Percentiles rank a stretch among this genome's conserved stretches.
Evolutionary conservation across 1,284 basidiomycete species (phyloP).

Genomic region (Bjerkandera adusta): DNA sequence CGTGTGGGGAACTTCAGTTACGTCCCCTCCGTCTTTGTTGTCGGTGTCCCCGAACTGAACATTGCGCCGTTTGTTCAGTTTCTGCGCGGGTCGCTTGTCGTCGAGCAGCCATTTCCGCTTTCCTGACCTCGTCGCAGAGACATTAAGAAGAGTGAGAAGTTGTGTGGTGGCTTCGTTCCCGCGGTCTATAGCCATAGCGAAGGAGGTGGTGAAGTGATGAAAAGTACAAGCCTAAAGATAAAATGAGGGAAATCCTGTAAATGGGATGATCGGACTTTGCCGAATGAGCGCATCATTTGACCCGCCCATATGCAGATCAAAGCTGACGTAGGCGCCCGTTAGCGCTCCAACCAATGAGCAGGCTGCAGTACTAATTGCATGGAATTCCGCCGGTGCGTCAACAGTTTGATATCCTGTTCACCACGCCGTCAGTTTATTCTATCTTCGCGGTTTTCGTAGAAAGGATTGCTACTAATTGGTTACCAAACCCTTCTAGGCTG

Average conservation of each 20-base stretch:
- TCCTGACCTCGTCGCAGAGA: constrained; percentile 72
- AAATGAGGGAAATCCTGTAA: constrained; percentile 1
- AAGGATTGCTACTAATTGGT: too few species aligned
- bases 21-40: neutral
- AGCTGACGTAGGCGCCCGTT: too few species aligned
- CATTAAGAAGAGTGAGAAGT: constrained; percentile 92
- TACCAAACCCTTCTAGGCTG: too few species aligned
- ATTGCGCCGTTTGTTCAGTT: constrained; percentile 59
- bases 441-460: too few species aligned
- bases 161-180: constrained; percentile 68
- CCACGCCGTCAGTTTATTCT: too few species aligned
- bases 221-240: too few species aligned
- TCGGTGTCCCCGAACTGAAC: constrained; percentile 19
- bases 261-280: constrained; percentile 4
- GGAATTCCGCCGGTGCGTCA: too few species aligned
- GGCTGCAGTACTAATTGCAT: too few species aligned
- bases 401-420: too few species aligned
- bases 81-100: constrained; percentile 45
- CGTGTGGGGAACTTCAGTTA: constrained; percentile 4
- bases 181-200: constrained; percentile 27
- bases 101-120: constrained; percentile 54
- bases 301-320: too few species aligned
- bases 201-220: neutral
- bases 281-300: too few species aligned
- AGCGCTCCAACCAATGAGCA: too few species aligned